Evolutionary conservation across 164 flowering plant genomes (phyloP).

Genomic region (Stephania yunnanensis): DNA sequence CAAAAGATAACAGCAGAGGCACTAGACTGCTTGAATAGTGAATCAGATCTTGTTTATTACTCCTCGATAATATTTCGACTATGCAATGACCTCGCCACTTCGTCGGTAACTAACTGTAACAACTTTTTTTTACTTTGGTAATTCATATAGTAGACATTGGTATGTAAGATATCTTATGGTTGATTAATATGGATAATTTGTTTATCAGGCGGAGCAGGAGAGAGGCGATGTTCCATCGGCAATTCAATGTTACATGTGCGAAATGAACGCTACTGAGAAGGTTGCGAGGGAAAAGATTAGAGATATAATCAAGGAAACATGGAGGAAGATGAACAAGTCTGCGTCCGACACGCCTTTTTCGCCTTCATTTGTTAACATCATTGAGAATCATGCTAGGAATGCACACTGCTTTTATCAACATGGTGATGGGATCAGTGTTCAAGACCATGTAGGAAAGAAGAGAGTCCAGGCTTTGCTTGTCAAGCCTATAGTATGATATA

Average conservation of each 20-base stretch:
- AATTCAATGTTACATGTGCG: conserved; percentile 16
- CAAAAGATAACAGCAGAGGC: conserved; percentile 11
- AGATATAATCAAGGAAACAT: conserved; percentile 8
- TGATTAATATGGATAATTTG: background rate
- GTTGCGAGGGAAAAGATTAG: conserved; percentile 15
- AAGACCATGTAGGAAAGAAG: conserved; percentile 9
- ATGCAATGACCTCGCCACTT: conserved; percentile 34
- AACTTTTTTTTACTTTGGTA: background rate
- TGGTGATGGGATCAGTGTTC: conserved; percentile 19
- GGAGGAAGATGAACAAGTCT: conserved; percentile 23
- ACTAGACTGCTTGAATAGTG: conserved; percentile 12
- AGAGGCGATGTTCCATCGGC: conserved; percentile 20
- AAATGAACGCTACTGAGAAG: conserved; percentile 12
- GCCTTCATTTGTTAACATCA: conserved; percentile 3
- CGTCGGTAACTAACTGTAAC: conserved; percentile 17
- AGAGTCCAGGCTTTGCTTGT: conserved; percentile 12
- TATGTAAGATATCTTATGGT: no score
- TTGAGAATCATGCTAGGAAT: conserved; percentile 9
- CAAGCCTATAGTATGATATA: background rate
- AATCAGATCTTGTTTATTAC: conserved; percentile 15
- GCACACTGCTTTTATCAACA: conserved; percentile 8
- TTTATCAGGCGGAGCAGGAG: conserved; percentile 11
- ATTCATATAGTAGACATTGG: background rate
- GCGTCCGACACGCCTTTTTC: conserved; percentile 7
- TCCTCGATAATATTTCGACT: conserved; percentile 35